Conservation (phyloP, 345 rosid species). For the Passiflora organensis region DNA sequence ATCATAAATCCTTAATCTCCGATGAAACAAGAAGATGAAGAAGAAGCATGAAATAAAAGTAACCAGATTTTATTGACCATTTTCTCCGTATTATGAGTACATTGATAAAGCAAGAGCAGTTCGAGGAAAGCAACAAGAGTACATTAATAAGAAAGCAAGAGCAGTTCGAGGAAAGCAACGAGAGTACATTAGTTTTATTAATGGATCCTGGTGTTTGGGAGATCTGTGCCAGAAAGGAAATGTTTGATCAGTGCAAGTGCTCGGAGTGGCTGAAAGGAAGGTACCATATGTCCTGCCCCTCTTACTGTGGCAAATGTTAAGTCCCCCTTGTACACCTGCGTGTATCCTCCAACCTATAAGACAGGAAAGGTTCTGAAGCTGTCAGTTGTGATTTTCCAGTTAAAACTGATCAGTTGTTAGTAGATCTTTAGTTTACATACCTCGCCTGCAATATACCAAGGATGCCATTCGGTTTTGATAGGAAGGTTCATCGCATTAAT, state of each 20-base stretch:
- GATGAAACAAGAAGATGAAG: too few species aligned
- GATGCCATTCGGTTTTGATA: slow-evolving; percentile 59
- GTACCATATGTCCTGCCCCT: slow-evolving; percentile 91
- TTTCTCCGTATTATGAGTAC: too few species aligned
- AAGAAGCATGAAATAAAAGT: too few species aligned
- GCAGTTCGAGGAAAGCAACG: too few species aligned
- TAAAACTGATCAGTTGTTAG: too few species aligned
- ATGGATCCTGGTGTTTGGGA: slow-evolving; percentile 45
- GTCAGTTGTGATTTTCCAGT: not conserved
- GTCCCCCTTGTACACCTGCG: slow-evolving; percentile 62
- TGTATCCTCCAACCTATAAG: slow-evolving; percentile 67
- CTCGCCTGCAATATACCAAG: slow-evolving; percentile 67
- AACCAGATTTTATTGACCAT: too few species aligned
- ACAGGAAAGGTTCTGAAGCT: not conserved
- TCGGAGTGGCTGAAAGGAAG: slow-evolving; percentile 74
- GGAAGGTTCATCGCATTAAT: slow-evolving; percentile 53
- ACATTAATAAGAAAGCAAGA: too few species aligned
- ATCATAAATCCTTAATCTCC: too few species aligned
- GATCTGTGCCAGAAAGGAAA: slow-evolving; percentile 57
- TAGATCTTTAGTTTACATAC: too few species aligned
- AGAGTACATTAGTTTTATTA: not conserved
- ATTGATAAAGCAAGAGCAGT: too few species aligned
- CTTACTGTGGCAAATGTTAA: slow-evolving; percentile 73
- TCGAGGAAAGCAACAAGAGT: too few species aligned
- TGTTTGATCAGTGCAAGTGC: slow-evolving; percentile 68